These are phyloP conservation scores for Gastrolobium villosum DNA, from an alignment of 306 rosid species.

Conservation along the genomic window DNA sequence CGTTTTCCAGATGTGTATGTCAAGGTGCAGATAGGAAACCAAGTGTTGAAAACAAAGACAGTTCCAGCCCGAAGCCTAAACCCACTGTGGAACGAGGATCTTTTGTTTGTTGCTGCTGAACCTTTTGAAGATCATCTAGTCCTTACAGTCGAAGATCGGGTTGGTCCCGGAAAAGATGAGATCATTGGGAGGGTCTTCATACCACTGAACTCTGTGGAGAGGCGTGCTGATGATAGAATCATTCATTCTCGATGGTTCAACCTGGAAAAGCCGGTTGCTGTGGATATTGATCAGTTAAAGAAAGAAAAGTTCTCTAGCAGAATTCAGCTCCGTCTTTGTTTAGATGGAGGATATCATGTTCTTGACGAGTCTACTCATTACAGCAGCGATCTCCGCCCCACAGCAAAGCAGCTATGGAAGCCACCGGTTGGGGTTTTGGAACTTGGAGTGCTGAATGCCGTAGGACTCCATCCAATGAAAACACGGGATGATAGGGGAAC, in stretches of 20 bases:
- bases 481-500: slow-evolving; percentile 55
- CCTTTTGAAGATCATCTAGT: slow-evolving; percentile 63
- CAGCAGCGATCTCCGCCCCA: slow-evolving; percentile 64
- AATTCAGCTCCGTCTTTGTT: slow-evolving; percentile 56
- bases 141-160: slow-evolving; percentile 57
- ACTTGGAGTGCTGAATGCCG: slow-evolving; percentile 59
- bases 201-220: slow-evolving; percentile 50
- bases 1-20: slow-evolving; percentile 62
- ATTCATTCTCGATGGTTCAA: slow-evolving; percentile 63
- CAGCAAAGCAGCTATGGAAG: slow-evolving; percentile 61
- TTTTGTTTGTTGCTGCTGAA: slow-evolving; percentile 63
- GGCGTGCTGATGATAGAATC: slow-evolving; percentile 63
- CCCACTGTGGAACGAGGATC: slow-evolving; percentile 62
- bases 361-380: slow-evolving; percentile 63
- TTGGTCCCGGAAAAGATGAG: slow-evolving; percentile 63
- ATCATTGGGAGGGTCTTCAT: slow-evolving; percentile 59
- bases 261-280: slow-evolving; percentile 56
- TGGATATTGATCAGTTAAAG: slow-evolving; percentile 62
- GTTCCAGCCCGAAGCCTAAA: slow-evolving; percentile 54
- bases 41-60: slow-evolving; percentile 60
- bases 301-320: slow-evolving; percentile 57
- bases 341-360: slow-evolving; percentile 67
- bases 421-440: slow-evolving; percentile 58
- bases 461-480: slow-evolving; percentile 62
- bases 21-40: slow-evolving; percentile 59